Evolutionary conservation across 371 early-diverging fungal species (phyloP), one percentile per base, ranked within the genome.

Genomic region (Mucor piriformis): DNA sequence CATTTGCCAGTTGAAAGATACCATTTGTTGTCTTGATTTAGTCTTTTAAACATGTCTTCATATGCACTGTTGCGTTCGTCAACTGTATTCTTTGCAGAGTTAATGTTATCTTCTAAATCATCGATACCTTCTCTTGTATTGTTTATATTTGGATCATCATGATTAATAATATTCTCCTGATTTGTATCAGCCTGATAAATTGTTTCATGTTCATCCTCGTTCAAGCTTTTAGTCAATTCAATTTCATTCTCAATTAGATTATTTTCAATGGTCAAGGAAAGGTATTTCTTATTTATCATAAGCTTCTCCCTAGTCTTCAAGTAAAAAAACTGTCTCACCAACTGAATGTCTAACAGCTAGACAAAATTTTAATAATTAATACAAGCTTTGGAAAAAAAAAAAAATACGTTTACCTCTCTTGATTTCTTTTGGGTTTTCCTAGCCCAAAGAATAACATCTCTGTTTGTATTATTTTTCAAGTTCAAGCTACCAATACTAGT

Each of bases 241-340:
- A 57, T 57, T 40, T 40, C 40, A 32, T 27, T 15, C 43, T 40
- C 50, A 21, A 57, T 34, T 50, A 1, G 18, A 20, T 57, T 57
- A 50, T 57, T 57, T 57, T 50, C 50, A 13, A 58, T 8, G 24
- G 50, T 50, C 34, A 23, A 10, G 15, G 20, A n/a, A 40, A 58
- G 51, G 33, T 42, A 58, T 6, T 33, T 58, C 50, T 50, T 58
- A 25, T 50, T 43, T 10, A 43, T 18, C 44, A 50, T 50, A 13
- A 43, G 34, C 35, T 50, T 58, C 18, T 58, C 11, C 23, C 51
- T n/a, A 16, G 59, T 23, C 34, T 44, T 42, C 13, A 58, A 58
- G 29, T 59, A 59, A 59, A 59, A 59, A 35, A 18, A 24, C 34
- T 59, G 59, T 52, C 29, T 59, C 5, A 59, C 52, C 37, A 59